Percentiles rank a stretch among this genome's conserved stretches.
These are phyloP conservation scores for Microsporum ferrugineum DNA, from an alignment of 2,329 filamentous ascomycete genomes.

Conservation along the genomic window DNA sequence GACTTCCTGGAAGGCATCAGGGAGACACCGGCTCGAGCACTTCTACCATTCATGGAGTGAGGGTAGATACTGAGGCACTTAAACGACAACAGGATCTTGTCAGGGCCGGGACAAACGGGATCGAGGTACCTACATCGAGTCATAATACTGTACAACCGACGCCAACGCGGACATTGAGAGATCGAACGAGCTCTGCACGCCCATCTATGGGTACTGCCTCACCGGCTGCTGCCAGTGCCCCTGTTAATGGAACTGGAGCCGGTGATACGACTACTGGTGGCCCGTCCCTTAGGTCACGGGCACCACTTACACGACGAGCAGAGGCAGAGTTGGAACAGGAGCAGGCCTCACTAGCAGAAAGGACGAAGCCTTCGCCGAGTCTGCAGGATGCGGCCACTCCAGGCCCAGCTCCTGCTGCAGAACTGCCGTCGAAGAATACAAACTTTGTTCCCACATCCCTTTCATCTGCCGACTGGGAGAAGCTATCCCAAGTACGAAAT, in stretches of 20 bases:
- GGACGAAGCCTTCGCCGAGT: background rate
- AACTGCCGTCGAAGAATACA: background rate
- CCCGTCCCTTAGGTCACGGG: background rate
- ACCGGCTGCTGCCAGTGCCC: background rate
- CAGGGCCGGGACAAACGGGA: conserved; percentile 34
- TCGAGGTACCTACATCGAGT: conserved; percentile 6
- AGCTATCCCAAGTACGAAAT: background rate
- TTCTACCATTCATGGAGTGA: conserved; percentile 35
- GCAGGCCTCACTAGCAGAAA: background rate
- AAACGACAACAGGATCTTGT: conserved; percentile 43
- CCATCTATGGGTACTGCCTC: background rate
- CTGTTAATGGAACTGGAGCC: background rate
- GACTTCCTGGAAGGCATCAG: conserved; percentile 51
- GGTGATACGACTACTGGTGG: background rate
- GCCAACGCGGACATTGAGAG: conserved; percentile 28
- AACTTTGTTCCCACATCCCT: background rate
- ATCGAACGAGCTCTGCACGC: conserved; percentile 13
- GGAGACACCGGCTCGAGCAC: conserved; percentile 34
- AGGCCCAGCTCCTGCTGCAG: background rate
- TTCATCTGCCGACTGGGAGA: background rate
- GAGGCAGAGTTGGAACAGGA: background rate
- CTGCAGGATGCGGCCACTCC: background rate
- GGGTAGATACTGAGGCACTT: conserved; percentile 45
- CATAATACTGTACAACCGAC: conserved; percentile 12
- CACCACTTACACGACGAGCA: background rate